Evolutionary conservation across 140 eudicot genomes (phyloP), one percentile per base, ranked within the genome.

Genomic region (Ambrosia hybrid): DNA sequence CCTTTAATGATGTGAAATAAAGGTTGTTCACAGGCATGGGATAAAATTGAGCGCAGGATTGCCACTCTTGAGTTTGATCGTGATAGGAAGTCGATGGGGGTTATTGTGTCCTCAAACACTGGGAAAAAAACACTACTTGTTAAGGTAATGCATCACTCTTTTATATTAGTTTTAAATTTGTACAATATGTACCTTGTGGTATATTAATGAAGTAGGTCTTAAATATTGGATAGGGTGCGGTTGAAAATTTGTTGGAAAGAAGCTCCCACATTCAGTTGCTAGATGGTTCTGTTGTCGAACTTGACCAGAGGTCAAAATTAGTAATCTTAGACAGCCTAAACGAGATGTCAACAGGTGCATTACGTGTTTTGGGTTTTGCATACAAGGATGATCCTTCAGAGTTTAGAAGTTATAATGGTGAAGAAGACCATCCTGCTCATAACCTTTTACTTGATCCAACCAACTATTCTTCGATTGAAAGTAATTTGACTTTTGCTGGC

Each of bases 41-140:
- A 61, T 58, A 78, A 76, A 58, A 60, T 51, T 10, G 84, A 85
- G 51, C 70, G 49, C 67, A 89, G 95, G 58, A 90, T 90, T 49
- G 97, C 92, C 71, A 90, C 97, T 16, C 92, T 90, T 45, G 95
- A 91, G 86, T 91, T 91, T 81, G 96, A 91, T 49, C 97, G 99
- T 63, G 95, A 88, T 67, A 84, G 97, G 78, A 95, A 95, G 78
- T 95, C 99, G 5, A 95, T 95, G 95, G 95, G 97, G 55, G 89
- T 85, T 30, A 82, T 87, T 59, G 87, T 83, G 17, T 48, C 68
- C 11, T 90, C 92, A 21, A 88, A 59, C 67, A 83, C 92, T 2
- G 88, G 90, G 72, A 85, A 59, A 66, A 90, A 84, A 10, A 72
- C 95, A 11, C 66, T 90, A 65, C 81, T 87, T 67, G 90, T 87